A percentile compares a stretch with the other conserved stretches of the same genome.
Evolutionary conservation across 352 stramenopile genomes (phyloP).

Genomic region (Pythium phragmiticola): DNA sequence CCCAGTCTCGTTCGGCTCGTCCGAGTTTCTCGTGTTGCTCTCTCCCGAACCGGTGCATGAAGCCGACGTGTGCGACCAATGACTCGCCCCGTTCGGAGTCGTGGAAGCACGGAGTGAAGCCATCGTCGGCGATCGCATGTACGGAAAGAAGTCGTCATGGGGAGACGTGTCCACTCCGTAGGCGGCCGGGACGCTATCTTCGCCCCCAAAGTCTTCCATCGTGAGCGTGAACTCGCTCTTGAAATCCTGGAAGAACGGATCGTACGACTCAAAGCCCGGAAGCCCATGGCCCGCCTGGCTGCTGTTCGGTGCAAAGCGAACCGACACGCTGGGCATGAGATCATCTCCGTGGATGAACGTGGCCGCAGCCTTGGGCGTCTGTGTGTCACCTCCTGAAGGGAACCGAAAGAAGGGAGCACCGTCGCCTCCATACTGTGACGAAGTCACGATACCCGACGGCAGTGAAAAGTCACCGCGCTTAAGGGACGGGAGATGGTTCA

Average conservation of each 20-base stretch:
- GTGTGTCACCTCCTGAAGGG: constrained; percentile 12
- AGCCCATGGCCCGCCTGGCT: constrained; percentile 8
- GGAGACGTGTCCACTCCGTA: constrained; percentile 18
- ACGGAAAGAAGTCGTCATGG: constrained; percentile 28
- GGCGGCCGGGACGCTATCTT: constrained; percentile 19
- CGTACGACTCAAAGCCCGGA: constrained; percentile 37
- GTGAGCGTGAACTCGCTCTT: constrained; percentile 41
- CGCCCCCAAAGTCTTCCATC: constrained; percentile 42
- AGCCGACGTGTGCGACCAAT: constrained; percentile 35
- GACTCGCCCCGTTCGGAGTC: constrained; percentile 12
- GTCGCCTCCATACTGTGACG: neutral
- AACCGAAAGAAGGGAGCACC: constrained; percentile 17
- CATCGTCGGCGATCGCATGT: constrained; percentile 31
- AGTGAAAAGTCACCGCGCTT: constrained; percentile 26
- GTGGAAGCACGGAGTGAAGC: constrained; percentile 20
- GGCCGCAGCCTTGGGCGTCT: constrained; percentile 2
- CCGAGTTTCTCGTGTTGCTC: constrained; percentile 8
- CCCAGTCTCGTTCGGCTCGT: constrained; percentile 20
- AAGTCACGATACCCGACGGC: constrained; percentile 24
- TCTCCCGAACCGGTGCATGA: constrained; percentile 50
- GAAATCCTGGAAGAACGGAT: constrained; percentile 45
- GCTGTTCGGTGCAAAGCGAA: constrained; percentile 23
- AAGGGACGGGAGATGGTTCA: constrained; percentile 14
- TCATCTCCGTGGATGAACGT: constrained; percentile 14
- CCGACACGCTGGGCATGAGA: constrained; percentile 29